phyloP scores from a whole-genome alignment of 1,139 yeast species.

The Sugiyamaella xylanicola region DNA sequence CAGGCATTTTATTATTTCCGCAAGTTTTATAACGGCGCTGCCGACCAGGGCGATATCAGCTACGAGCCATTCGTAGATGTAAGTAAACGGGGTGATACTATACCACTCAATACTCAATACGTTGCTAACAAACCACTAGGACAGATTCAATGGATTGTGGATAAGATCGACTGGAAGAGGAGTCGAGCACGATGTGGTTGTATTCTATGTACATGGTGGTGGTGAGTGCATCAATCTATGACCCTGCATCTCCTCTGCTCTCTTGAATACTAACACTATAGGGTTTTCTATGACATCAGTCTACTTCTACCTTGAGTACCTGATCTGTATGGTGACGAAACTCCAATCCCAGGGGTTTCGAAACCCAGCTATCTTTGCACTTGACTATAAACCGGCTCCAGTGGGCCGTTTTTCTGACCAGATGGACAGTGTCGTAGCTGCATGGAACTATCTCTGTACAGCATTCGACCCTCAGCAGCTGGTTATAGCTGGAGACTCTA shows the following conservation, averaged over 20 bases:
- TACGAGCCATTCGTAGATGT: constrained; percentile 25
- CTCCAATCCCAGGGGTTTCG: constrained; percentile 49
- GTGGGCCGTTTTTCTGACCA: constrained; percentile 37
- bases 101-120: too few species aligned
- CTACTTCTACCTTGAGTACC: constrained; percentile 46
- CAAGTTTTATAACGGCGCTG: constrained; percentile 34
- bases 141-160: constrained; percentile 42
- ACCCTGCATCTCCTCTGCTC: neutral
- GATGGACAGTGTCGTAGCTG: constrained; percentile 35
- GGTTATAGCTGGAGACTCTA: constrained; percentile 47
- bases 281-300: constrained; percentile 40
- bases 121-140: constrained; percentile 17
- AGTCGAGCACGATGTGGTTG: constrained; percentile 40
- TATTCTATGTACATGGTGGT: constrained; percentile 46
- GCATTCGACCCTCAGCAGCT: constrained; percentile 36
- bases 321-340: constrained; percentile 43
- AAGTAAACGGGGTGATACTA: constrained; percentile 4
- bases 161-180: constrained; percentile 41
- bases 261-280: constrained; percentile 25
- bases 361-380: constrained; percentile 48
- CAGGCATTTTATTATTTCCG: constrained; percentile 33
- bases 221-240: constrained; percentile 27
- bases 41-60: constrained; percentile 35
- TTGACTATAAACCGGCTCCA: constrained; percentile 39
- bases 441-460: constrained; percentile 40